Conservation (phyloP, 768 basidiomycete genomes). For the Leccinum subtestaceum region DNA sequence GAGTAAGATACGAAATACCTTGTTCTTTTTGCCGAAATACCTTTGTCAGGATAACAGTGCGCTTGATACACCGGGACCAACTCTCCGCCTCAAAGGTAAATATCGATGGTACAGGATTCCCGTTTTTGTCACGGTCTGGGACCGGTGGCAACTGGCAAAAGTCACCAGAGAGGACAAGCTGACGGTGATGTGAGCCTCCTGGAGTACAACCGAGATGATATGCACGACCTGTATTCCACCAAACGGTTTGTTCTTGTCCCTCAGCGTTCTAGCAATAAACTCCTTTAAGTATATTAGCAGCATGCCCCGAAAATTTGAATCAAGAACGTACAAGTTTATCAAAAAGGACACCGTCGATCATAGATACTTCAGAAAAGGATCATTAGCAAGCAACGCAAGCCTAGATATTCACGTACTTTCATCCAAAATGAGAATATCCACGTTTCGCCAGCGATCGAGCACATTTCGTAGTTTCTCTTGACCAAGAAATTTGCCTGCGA, state of each 20-base stretch:
- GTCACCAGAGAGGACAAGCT: slow-evolving; percentile 85
- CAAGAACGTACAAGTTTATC: slow-evolving; percentile 64
- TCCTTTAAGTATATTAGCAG: slow-evolving; percentile 43
- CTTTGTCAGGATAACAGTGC: slow-evolving; percentile 54
- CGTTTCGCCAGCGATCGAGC: slow-evolving; percentile 60
- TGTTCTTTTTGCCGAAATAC: slow-evolving; percentile 91
- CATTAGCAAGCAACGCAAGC: not conserved
- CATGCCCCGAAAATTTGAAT: slow-evolving; percentile 33
- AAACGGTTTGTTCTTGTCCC: slow-evolving; percentile 58
- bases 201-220: not conserved
- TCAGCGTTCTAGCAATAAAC: slow-evolving; percentile 56
- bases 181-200: not conserved
- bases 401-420: slow-evolving; percentile 45
- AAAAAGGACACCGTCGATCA: slow-evolving; percentile 79
- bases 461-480: slow-evolving; percentile 38
- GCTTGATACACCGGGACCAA: slow-evolving; percentile 68
- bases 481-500: slow-evolving; percentile 53
- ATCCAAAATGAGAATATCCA: slow-evolving; percentile 74
- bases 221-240: slow-evolving; percentile 79
- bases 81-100: slow-evolving; percentile 81
- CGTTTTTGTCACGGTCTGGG: slow-evolving; percentile 45
- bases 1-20: slow-evolving; percentile 34
- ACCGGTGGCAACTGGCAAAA: slow-evolving; percentile 92
- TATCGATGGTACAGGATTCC: slow-evolving; percentile 43
- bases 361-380: slow-evolving; percentile 59